A percentile compares a stretch with the other conserved stretches of the same genome.
These are phyloP conservation scores for Malassezia equina DNA, from an alignment of 1,284 basidiomycete species.

Conservation along the genomic window DNA sequence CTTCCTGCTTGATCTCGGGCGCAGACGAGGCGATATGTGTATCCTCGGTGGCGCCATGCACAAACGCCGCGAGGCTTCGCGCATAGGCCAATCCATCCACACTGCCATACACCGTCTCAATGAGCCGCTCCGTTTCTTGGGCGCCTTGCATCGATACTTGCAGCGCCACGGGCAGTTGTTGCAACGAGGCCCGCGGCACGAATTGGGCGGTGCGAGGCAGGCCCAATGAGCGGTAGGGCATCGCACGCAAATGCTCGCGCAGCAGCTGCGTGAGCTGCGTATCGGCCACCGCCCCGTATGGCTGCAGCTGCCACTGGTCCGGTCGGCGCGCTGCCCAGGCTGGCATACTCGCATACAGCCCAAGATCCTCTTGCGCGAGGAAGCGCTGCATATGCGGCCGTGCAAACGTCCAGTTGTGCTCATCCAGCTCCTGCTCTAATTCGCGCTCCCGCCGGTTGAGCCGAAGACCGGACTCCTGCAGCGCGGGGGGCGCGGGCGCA, in stretches of 20 bases:
- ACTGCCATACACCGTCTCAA: slow-evolving; percentile 29
- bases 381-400: slow-evolving; percentile 27
- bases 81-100: slow-evolving; percentile 25
- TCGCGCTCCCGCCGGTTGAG: slow-evolving; percentile 33
- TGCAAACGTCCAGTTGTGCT: slow-evolving; percentile 33
- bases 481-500: slow-evolving; percentile 21
- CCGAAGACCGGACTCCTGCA: slow-evolving; percentile 25
- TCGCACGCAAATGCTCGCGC: slow-evolving; percentile 8
- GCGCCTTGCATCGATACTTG: slow-evolving; percentile 15
- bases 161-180: slow-evolving; percentile 10
- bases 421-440: slow-evolving; percentile 30
- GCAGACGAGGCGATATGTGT: background rate
- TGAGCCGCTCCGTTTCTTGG: slow-evolving; percentile 16
- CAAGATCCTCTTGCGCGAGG: slow-evolving; percentile 26
- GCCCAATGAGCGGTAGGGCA: slow-evolving; percentile 7
- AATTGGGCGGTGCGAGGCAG: slow-evolving; percentile 16
- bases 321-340: slow-evolving; percentile 12
- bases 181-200: slow-evolving; percentile 18
- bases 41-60: slow-evolving; percentile 17
- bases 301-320: slow-evolving; percentile 6
- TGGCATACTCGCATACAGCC: slow-evolving; percentile 11
- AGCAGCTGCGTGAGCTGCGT: slow-evolving; percentile 6
- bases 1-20: background rate
- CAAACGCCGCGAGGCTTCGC: slow-evolving; percentile 31
- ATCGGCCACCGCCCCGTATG: slow-evolving; percentile 5